Evolutionary conservation across 179 eudicot species (phyloP), one percentile per base, ranked within the genome.

Genomic region (Dionaea muscipula): DNA sequence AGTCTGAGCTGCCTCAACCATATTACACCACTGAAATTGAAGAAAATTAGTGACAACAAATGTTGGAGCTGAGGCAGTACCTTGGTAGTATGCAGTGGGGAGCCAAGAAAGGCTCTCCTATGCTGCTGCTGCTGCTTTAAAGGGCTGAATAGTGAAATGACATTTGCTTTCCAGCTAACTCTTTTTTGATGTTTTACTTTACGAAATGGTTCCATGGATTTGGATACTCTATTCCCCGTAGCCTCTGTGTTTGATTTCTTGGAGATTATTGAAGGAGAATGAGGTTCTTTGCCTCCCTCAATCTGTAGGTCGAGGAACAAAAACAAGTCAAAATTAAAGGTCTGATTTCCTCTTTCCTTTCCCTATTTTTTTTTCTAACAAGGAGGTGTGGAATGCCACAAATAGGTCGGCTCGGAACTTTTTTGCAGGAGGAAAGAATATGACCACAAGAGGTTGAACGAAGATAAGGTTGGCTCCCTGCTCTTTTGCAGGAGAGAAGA

Each of bases 121-220:
- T 27, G 53, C 11, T 64, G 33, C 26, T 46, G 70, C 54, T 68
- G 75, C 70, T 58, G 61, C 72, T 72, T 77, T 20, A 47, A 33
- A 41, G 76, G 63, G 54, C 54, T 55, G 55, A 50, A 28, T 51
- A 56, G 49, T 10, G 72, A 64, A 26, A 21, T 26, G 22, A 45
- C 7, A 25, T 66, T 68, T 60, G 61, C 66, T 60, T 65, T 69
- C 71, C 74, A 61, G 47, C 51, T 48, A 55, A 67, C 62, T 55
- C 27, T 62, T 26, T 64, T 75, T 37, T 56, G 43, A 51, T 23
- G 56, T 31, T 50, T 63, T 36, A 56, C 52, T 16, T 61, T 56
- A 53, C 51, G 55, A 27, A 52, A 51, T 4, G 45, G 47, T 23
- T 24, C 8, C 17, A 49, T 7, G 22, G 53, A 65, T 44, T 68